phyloP scores from a whole-genome alignment of 2,329 filamentous ascomycete genomes.

The Dactylonectria estremocensis region DNA sequence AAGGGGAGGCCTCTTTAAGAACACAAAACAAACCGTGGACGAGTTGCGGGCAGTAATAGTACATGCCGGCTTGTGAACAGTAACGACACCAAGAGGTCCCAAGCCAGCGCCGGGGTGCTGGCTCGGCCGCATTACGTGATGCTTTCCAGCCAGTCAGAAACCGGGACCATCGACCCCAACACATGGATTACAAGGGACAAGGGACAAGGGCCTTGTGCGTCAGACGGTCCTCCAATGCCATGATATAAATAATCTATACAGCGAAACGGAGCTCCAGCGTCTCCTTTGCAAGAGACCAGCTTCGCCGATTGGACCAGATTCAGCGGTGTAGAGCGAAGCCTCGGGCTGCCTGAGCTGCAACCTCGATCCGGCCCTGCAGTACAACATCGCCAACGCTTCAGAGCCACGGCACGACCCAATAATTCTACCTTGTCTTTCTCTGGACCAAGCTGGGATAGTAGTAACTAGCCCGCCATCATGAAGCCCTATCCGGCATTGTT shows the following conservation, averaged over 20 bases:
- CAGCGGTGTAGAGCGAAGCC: conserved; percentile 32
- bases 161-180: too few relatives aligned
- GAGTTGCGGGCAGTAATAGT: not conserved
- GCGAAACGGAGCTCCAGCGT: not conserved
- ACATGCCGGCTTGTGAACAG: not conserved
- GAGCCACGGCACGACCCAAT: not conserved
- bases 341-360: conserved; percentile 9
- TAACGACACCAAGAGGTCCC: not conserved
- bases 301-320: conserved; percentile 17
- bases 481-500: conserved; percentile 54
- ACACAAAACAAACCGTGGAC: not conserved
- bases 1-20: not conserved
- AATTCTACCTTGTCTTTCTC: conserved; percentile 1
- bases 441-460: not conserved
- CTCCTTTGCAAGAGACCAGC: not conserved
- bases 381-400: not conserved
- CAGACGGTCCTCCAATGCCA: conserved; percentile 10
- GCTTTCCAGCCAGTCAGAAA: too few relatives aligned
- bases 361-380: not conserved
- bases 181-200: too few relatives aligned
- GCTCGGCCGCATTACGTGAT: too few relatives aligned
- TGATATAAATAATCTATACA: conserved; percentile 18
- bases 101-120: too few relatives aligned
- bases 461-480: conserved; percentile 52
- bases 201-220: conserved; percentile 20